Conservation (phyloP, 495 filamentous ascomycete species). For the Aspergillus affinis region DNA sequence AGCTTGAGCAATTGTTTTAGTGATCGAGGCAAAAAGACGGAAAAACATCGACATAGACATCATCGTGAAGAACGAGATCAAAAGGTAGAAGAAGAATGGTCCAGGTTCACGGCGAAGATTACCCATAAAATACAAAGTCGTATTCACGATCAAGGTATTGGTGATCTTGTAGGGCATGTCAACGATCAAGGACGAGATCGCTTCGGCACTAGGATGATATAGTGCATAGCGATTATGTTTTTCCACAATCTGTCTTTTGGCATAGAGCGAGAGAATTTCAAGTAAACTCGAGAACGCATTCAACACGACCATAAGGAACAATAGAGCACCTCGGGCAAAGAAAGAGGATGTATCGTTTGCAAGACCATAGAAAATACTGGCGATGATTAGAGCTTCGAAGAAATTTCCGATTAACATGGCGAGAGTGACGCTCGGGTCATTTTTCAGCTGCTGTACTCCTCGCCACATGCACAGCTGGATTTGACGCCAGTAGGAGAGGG, state of each 20-base stretch:
- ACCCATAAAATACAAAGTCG: conserved; percentile 54
- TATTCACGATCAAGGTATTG: conserved; percentile 42
- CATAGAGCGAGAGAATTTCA: conserved; percentile 59
- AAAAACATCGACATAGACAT: conserved; percentile 72
- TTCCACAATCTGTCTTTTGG: conserved; percentile 57
- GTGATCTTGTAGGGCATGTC: conserved; percentile 54
- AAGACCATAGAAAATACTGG: conserved; percentile 78
- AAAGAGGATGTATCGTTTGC: conserved; percentile 60
- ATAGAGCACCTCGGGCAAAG: conserved; percentile 70
- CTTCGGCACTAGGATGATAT: conserved; percentile 58
- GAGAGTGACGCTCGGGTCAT: conserved; percentile 66
- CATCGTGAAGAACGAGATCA: conserved; percentile 62
- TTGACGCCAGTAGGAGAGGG: conserved; percentile 33
- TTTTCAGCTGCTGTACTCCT: conserved; percentile 49
- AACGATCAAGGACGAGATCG: conserved; percentile 50
- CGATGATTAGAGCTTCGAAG: conserved; percentile 71
- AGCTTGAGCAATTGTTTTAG: conserved; percentile 61
- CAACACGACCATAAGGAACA: conserved; percentile 83
- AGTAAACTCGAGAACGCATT: conserved; percentile 76
- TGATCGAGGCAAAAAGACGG: conserved; percentile 61
- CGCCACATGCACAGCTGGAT: conserved; percentile 42
- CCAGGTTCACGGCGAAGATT: conserved; percentile 55
- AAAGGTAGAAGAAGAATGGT: conserved; percentile 72
- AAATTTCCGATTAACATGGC: conserved; percentile 67
- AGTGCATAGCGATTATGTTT: conserved; percentile 61